phyloP scores from a whole-genome alignment of 2,329 filamentous ascomycete genomes.

The Bipolaris oryzae region DNA sequence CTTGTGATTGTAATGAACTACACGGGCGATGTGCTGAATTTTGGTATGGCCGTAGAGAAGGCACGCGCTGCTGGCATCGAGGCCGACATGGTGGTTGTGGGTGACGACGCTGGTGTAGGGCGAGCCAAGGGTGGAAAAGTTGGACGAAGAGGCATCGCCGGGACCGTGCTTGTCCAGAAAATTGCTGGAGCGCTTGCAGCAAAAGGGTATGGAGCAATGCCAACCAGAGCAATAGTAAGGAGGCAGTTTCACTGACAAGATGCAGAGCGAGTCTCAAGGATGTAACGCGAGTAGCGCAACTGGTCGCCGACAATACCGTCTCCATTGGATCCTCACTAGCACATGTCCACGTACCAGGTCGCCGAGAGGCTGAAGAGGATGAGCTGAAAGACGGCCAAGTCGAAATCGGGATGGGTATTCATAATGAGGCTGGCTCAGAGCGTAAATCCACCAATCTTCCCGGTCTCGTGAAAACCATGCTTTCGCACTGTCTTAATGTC shows the following conservation, averaged over 20 bases:
- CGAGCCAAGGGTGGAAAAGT: conserved; percentile 85
- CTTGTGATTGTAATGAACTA: conserved; percentile 97
- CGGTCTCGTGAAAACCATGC: conserved; percentile 62
- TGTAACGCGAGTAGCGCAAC: conserved; percentile 72
- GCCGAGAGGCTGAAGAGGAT: conserved; percentile 63
- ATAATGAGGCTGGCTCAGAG: conserved; percentile 66
- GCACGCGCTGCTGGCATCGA: conserved; percentile 77
- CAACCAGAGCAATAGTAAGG: background rate
- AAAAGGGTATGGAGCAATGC: conserved; percentile 57
- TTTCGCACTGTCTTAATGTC: conserved; percentile 67
- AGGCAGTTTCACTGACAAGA: background rate
- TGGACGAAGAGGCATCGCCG: conserved; percentile 86
- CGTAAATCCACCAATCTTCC: conserved; percentile 51
- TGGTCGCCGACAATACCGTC: conserved; percentile 76
- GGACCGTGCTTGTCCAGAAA: conserved; percentile 90
- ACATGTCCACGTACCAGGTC: conserved; percentile 92
- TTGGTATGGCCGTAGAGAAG: conserved; percentile 92
- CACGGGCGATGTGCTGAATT: conserved; percentile 78
- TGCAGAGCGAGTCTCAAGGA: conserved; percentile 64
- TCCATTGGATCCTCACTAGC: conserved; percentile 85
- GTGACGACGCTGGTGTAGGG: conserved; percentile 90
- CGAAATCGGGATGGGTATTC: conserved; percentile 76
- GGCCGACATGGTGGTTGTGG: conserved; percentile 89
- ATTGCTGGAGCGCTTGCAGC: conserved; percentile 83
- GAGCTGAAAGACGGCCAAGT: conserved; percentile 66